Evolutionary conservation across 495 filamentous ascomycete species (phyloP).

Genomic region (Aspergillus avenaceus): DNA sequence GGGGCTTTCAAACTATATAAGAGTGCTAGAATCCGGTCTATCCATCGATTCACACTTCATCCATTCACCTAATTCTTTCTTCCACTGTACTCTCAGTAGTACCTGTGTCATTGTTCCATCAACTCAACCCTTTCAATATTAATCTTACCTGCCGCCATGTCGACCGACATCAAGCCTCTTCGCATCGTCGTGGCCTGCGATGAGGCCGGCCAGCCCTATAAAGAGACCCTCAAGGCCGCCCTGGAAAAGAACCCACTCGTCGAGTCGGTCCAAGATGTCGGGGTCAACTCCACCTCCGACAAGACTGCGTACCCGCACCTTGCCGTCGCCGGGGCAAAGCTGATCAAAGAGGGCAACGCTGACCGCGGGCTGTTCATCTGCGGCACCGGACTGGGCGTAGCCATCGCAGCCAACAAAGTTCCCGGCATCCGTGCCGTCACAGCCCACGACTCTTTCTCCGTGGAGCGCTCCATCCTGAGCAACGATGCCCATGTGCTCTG

Average conservation of each 20-base stretch:
- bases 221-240: conserved; percentile 70
- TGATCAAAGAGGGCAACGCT: conserved; percentile 61
- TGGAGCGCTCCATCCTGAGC: conserved; percentile 76
- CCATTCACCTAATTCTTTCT: neutral
- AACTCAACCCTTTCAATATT: neutral
- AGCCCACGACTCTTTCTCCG: conserved; percentile 79
- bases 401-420: conserved; percentile 84
- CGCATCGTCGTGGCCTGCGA: conserved; percentile 62
- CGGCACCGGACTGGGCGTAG: conserved; percentile 81
- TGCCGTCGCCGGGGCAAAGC: conserved; percentile 64
- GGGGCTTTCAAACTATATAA: neutral
- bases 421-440: conserved; percentile 81
- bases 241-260: conserved; percentile 66
- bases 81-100: neutral
- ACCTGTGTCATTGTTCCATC: neutral
- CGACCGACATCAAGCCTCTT: conserved; percentile 40
- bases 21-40: neutral
- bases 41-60: neutral
- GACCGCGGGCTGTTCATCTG: conserved; percentile 85
- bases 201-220: conserved; percentile 76
- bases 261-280: conserved; percentile 63
- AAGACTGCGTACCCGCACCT: conserved; percentile 83
- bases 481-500: conserved; percentile 88
- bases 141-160: conserved; percentile 23
- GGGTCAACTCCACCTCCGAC: conserved; percentile 61